phyloP scores from a whole-genome alignment of 768 basidiomycete species.

The Auriculariales sp. region DNA sequence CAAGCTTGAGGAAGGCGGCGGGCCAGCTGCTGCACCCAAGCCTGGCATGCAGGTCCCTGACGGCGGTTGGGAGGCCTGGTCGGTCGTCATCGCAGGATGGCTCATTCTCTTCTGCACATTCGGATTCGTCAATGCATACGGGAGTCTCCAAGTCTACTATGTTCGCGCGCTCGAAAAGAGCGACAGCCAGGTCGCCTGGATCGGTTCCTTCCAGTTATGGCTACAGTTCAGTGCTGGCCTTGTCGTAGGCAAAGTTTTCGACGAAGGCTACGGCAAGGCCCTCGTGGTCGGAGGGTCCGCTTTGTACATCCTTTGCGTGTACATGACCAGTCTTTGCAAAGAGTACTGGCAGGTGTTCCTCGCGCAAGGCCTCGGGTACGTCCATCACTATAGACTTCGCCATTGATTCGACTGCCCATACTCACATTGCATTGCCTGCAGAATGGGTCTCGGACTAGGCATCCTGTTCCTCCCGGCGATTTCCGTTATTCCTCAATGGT shows the following conservation, averaged over 20 bases:
- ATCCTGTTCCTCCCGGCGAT: neutral
- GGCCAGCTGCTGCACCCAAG: too few species aligned
- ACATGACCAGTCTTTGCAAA: neutral
- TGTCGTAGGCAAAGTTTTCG: constrained; percentile 5
- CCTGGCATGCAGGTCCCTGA: too few species aligned
- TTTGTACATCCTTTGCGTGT: constrained; percentile 3
- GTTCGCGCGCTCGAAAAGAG: neutral
- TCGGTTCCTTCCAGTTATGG: constrained; percentile 7
- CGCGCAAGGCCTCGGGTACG: too few species aligned
- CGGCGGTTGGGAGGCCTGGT: neutral
- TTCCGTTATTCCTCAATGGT: neutral
- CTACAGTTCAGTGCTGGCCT: constrained; percentile 3
- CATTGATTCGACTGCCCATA: too few species aligned
- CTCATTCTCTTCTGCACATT: neutral
- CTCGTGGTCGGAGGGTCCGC: neutral
- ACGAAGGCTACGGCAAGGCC: constrained; percentile 5
- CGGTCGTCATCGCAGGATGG: neutral
- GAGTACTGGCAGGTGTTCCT: neutral
- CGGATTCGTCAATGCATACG: neutral
- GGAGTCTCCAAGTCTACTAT: neutral
- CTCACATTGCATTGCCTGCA: too few species aligned
- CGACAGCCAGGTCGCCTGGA: constrained; percentile 6
- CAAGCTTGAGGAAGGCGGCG: too few species aligned
- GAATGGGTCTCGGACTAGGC: neutral
- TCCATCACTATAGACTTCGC: too few species aligned